A percentile compares a stretch with the other conserved stretches of the same genome.
phyloP scores from a whole-genome alignment of 2,329 filamentous ascomycete genomes.

The Colletotrichum acutatum region DNA sequence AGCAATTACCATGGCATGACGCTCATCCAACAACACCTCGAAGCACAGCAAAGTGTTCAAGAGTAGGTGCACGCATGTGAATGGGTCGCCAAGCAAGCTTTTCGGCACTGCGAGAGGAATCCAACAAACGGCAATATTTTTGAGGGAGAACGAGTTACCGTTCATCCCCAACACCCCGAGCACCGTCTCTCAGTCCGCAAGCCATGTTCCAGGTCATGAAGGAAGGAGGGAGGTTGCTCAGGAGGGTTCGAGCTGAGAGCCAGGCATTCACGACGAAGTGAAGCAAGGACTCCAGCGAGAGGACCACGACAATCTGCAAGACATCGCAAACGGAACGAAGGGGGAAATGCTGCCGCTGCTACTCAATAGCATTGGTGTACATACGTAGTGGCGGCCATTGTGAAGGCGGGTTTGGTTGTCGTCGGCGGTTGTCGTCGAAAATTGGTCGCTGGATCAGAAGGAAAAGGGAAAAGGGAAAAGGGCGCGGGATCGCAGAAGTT shows the following conservation, averaged over 20 bases:
- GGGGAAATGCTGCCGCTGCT: slow-evolving; percentile 42
- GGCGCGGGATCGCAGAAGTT: slow-evolving; percentile 10
- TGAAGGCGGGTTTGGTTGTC: slow-evolving; percentile 51
- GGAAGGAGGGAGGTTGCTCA: slow-evolving; percentile 66
- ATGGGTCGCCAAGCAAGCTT: slow-evolving; percentile 40
- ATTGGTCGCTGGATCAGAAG: slow-evolving; percentile 26
- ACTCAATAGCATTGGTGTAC: slow-evolving; percentile 37
- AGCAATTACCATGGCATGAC: neutral
- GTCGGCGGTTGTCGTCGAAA: slow-evolving; percentile 43
- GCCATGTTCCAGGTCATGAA: slow-evolving; percentile 56
- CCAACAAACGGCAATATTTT: slow-evolving; percentile 74
- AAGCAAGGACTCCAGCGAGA: slow-evolving; percentile 73
- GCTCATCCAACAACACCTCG: slow-evolving; percentile 84
- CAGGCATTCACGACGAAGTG: slow-evolving; percentile 53
- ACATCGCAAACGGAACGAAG: slow-evolving; percentile 62
- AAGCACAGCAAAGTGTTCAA: slow-evolving; percentile 53
- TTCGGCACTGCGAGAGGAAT: slow-evolving; percentile 40
- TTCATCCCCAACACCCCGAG: slow-evolving; percentile 85
- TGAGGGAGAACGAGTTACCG: slow-evolving; percentile 74
- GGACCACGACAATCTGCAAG: slow-evolving; percentile 83
- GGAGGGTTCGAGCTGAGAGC: slow-evolving; percentile 85
- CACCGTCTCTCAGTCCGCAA: slow-evolving; percentile 68
- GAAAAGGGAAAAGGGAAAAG: neutral
- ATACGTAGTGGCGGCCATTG: slow-evolving; percentile 66
- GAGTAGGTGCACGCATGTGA: slow-evolving; percentile 61